Percentiles rank a stretch among this genome's conserved stretches.
phyloP scores from a whole-genome alignment of 2,329 filamentous ascomycete genomes.

The Xylaria sp. region DNA sequence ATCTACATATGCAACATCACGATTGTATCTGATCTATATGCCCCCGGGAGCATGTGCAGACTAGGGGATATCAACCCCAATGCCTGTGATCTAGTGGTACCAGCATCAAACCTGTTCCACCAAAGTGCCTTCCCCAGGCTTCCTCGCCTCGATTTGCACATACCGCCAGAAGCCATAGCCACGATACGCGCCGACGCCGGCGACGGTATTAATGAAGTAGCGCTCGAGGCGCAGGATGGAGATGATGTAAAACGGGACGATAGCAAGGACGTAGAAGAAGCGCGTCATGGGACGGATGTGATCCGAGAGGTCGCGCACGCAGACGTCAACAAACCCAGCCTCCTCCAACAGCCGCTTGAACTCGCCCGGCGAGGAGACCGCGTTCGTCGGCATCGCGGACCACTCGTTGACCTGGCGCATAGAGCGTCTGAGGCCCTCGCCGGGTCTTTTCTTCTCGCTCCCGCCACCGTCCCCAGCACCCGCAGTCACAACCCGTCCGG shows the following conservation, averaged over 20 bases:
- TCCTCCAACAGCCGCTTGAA: constrained; percentile 49
- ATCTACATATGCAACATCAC: no score
- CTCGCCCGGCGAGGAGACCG: constrained; percentile 45
- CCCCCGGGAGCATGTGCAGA: no score
- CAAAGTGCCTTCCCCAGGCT: constrained; percentile 37
- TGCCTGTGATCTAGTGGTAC: neutral
- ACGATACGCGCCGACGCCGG: constrained; percentile 46
- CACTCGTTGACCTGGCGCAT: constrained; percentile 49
- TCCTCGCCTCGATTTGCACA: constrained; percentile 45
- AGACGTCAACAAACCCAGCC: constrained; percentile 52
- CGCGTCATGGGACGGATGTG: constrained; percentile 55
- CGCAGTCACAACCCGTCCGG: neutral
- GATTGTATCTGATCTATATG: no score
- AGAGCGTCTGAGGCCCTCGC: constrained; percentile 39
- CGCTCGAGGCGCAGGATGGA: constrained; percentile 49
- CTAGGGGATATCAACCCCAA: neutral
- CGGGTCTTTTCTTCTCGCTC: constrained; percentile 30
- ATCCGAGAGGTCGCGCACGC: constrained; percentile 50
- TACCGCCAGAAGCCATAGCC: constrained; percentile 44
- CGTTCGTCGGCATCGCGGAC: constrained; percentile 53
- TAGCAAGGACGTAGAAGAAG: constrained; percentile 53
- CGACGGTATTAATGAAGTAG: constrained; percentile 55
- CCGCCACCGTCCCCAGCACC: neutral
- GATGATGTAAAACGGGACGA: constrained; percentile 54
- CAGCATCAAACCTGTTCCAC: neutral